A percentile compares a stretch with the other conserved stretches of the same genome.
Conservation (phyloP, 495 filamentous ascomycete genomes). For the Talaromyces borbonicus region DNA sequence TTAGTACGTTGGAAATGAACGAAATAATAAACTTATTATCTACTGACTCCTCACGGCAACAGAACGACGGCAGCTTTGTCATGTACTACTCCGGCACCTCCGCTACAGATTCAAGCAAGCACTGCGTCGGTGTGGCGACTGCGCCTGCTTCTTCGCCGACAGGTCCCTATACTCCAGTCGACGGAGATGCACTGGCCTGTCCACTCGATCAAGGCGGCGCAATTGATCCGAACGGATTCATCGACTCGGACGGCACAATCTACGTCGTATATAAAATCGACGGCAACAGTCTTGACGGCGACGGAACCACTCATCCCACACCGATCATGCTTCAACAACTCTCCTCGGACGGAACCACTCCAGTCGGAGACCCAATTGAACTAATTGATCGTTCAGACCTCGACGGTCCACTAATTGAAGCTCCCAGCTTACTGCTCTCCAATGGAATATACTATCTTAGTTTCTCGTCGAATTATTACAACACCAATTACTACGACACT, state of each 20-base stretch:
- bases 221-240: slow-evolving; percentile 46
- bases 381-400: slow-evolving; percentile 42
- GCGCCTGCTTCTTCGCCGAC: slow-evolving; percentile 19
- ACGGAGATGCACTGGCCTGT: slow-evolving; percentile 34
- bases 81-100: slow-evolving; percentile 46
- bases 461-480: slow-evolving; percentile 49
- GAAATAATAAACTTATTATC: background rate
- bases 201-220: slow-evolving; percentile 41
- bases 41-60: background rate
- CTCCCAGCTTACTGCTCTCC: slow-evolving; percentile 39
- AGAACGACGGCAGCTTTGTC: slow-evolving; percentile 38
- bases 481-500: slow-evolving; percentile 40
- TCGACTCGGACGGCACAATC: slow-evolving; percentile 36
- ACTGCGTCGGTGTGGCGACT: slow-evolving; percentile 46
- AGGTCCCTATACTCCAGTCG: slow-evolving; percentile 40
- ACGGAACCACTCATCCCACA: slow-evolving; percentile 43
- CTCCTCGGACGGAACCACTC: slow-evolving; percentile 39
- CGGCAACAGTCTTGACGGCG: slow-evolving; percentile 46
- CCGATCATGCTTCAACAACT: slow-evolving; percentile 50
- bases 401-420: slow-evolving; percentile 52
- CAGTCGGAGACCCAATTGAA: slow-evolving; percentile 33
- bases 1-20: slow-evolving; percentile 18
- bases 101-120: slow-evolving; percentile 20
- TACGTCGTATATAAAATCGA: slow-evolving; percentile 54
- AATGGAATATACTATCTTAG: slow-evolving; percentile 46